Percentiles rank a stretch among this genome's conserved stretches.
phyloP scores from a whole-genome alignment of 1,284 basidiomycete genomes.

The Hymenochaete sp. region DNA sequence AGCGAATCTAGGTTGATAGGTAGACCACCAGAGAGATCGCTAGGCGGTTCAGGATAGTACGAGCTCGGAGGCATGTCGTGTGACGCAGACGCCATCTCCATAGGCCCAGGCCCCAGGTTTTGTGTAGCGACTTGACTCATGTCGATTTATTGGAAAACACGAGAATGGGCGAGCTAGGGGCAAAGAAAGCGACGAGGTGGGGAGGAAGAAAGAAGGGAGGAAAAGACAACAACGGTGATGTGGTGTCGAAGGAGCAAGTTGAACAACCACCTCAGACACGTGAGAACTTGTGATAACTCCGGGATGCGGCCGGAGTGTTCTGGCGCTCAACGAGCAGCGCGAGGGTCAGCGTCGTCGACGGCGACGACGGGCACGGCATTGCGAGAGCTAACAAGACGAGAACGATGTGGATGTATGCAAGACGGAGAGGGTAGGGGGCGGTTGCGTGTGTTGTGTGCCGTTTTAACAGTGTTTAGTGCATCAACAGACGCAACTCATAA shows the following conservation, averaged over 20 bases:
- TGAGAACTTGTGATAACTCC: constrained; percentile 3
- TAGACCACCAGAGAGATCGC: constrained; percentile 68
- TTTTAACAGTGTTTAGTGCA: too few species aligned
- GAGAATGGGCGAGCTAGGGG: not conserved
- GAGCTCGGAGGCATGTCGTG: constrained; percentile 34
- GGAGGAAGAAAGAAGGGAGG: not conserved
- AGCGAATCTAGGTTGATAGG: constrained; percentile 78
- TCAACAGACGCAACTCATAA: too few species aligned
- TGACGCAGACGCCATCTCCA: constrained; percentile 15
- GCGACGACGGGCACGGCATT: not conserved
- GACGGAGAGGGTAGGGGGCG: not conserved
- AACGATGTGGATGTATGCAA: not conserved
- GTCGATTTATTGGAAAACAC: not conserved
- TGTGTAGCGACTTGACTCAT: constrained; percentile 10
- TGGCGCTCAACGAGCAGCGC: too few species aligned
- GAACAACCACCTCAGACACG: not conserved
- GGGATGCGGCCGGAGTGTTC: too few species aligned
- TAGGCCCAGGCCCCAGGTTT: constrained; percentile 1
- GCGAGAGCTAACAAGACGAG: not conserved
- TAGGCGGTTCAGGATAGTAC: constrained; percentile 64
- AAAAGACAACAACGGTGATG: not conserved
- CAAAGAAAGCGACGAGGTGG: not conserved
- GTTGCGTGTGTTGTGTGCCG: too few species aligned
- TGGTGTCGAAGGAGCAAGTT: constrained; percentile 5
- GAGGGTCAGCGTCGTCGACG: not conserved